Conservation (phyloP, 345 rosid genomes). For the Arabis hirsuta region DNA sequence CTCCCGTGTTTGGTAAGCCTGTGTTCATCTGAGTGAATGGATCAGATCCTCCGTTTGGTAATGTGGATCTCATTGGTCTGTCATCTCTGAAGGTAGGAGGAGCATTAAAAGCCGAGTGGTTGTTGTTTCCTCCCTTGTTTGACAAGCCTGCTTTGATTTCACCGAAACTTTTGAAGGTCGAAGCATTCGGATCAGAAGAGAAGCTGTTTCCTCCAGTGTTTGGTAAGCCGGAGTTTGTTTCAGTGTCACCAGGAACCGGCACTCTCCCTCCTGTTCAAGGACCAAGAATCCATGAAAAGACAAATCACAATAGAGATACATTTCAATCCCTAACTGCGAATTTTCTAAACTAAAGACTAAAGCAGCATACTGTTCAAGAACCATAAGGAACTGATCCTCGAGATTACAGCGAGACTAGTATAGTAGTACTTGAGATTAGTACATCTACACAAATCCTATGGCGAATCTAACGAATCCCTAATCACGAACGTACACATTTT, state of each 20-base stretch:
- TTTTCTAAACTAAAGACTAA: not conserved
- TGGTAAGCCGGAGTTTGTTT: slow-evolving; percentile 16
- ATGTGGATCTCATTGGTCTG: slow-evolving; percentile 18
- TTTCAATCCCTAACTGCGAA: slow-evolving; percentile 31
- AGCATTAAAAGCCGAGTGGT: not conserved
- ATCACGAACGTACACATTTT: slow-evolving; percentile 8
- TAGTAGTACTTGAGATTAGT: too few species aligned
- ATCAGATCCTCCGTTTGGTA: slow-evolving; percentile 24
- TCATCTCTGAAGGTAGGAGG: not conserved
- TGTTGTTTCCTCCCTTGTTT: not conserved
- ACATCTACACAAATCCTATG: not conserved
- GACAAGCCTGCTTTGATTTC: slow-evolving; percentile 2
- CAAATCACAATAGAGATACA: slow-evolving; percentile 6
- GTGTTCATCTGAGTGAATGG: slow-evolving; percentile 27
- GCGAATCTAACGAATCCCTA: not conserved
- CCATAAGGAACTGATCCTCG: not conserved
- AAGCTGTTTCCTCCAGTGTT: slow-evolving; percentile 3
- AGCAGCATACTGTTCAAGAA: not conserved
- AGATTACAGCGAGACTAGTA: not conserved
- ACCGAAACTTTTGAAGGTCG: not conserved
- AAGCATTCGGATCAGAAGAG: slow-evolving; percentile 19
- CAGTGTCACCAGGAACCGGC: slow-evolving; percentile 23
- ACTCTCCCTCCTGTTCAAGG: slow-evolving; percentile 28
- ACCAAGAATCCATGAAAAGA: slow-evolving; percentile 17
- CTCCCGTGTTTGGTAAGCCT: too few species aligned